phyloP scores from a whole-genome alignment of 345 rosid species.

The Eucalyptus pauciflora region DNA sequence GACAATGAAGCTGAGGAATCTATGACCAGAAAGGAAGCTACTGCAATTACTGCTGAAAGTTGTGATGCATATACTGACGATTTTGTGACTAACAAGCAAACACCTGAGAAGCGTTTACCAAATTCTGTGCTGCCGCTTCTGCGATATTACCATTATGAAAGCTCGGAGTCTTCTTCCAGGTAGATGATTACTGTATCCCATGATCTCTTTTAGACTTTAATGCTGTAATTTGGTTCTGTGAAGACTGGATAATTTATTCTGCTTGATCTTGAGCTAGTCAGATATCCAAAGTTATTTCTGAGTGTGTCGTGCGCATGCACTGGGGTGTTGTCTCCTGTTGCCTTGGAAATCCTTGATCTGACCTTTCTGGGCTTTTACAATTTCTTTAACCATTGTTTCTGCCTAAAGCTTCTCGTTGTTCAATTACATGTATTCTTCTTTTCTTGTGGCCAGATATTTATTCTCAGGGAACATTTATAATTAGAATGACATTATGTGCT shows the following conservation, averaged over 20 bases:
- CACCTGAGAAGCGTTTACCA: slow-evolving; percentile 38
- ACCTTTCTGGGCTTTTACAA: not conserved
- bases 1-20: slow-evolving; percentile 23
- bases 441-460: not conserved
- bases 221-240: not conserved
- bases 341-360: not conserved
- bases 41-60: slow-evolving; percentile 17
- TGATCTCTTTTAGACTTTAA: not conserved
- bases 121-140: slow-evolving; percentile 48
- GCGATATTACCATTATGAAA: slow-evolving; percentile 60
- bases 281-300: not conserved
- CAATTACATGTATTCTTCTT: not conserved
- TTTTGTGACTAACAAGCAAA: slow-evolving; percentile 28
- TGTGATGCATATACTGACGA: slow-evolving; percentile 24
- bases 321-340: not conserved
- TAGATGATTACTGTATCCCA: not conserved
- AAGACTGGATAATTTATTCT: not conserved
- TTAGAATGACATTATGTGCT: not conserved
- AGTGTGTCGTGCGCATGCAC: not conserved
- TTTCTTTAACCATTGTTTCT: not conserved
- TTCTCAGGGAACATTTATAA: not conserved
- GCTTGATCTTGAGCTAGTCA: not conserved
- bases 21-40: slow-evolving; percentile 9
- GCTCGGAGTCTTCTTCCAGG: slow-evolving; percentile 80
- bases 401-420: not conserved